Base-by-base conservation (phyloP, 2,329 filamentous ascomycete genomes). In the Graphilbum fragrans region DNA sequence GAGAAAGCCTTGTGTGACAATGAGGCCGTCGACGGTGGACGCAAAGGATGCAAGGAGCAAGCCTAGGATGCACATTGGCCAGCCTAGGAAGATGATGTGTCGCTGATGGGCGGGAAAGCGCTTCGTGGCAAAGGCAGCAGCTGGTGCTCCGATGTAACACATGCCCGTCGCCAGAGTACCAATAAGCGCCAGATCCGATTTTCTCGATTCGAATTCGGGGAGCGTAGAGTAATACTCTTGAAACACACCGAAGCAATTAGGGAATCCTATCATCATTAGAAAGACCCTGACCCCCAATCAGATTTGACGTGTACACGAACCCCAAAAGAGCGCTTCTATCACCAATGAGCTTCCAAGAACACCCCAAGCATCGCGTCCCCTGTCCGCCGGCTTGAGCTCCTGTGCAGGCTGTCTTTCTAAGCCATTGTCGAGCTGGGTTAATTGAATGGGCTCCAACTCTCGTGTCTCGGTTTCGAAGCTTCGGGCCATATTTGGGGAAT, bases 231-330 rank as follows among this genome's bases (percentile, higher is more conserved):
- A 85, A 56, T 82, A 80, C 39, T 79, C 69, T 49, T 84, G 78
- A 52, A 86, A 84, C 20, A 86, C 68, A 35, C 80, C 81, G 53
- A 79, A 86, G 0, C 77, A 69, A 42, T 78, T 77, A 0, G 77
- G 74, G 43, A 84, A 82, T 2, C 79, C 78, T 39, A 29, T 29
- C 25, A 29, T n/a, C n/a, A n/a, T n/a, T n/a, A n/a, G n/a, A n/a
- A n/a, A n/a, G n/a, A n/a, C n/a, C n/a, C n/a, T n/a, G n/a, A n/a
- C n/a, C n/a, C n/a, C n/a, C n/a, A n/a, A n/a, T n/a, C n/a, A n/a
- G n/a, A n/a, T n/a, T n/a, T n/a, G n/a, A n/a, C n/a, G n/a, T n/a
- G n/a, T n/a, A 29, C 25, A 29, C 25, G 25, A 8, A 29, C 25
- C 25, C 25, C 25, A 29, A 14, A 29, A 29, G 14, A 29, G 25